Evolutionary conservation across 2,329 filamentous ascomycete species (phyloP).

Genomic region (Epichloe coenophiala): DNA sequence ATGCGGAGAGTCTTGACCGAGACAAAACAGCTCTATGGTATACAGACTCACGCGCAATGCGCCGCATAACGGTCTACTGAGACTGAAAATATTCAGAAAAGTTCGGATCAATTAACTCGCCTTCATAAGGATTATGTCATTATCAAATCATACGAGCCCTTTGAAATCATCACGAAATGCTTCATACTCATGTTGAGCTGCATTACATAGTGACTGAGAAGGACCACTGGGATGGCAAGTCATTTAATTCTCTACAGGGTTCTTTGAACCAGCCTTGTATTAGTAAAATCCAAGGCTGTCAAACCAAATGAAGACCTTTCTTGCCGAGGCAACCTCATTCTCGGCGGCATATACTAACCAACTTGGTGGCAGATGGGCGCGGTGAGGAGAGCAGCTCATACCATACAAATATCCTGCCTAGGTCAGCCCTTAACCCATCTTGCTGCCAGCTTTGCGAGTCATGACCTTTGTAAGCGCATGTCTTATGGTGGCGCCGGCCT

Average conservation of each 20-base stretch:
- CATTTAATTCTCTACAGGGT: not conserved
- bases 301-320: not conserved
- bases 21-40: not conserved
- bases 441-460: constrained; percentile 43
- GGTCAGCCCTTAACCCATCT: constrained; percentile 8
- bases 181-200: not conserved
- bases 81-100: no score
- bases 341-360: not conserved
- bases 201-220: not conserved
- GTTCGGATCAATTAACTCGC: no score
- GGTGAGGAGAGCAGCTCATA: not conserved
- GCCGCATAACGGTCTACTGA: no score
- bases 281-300: not conserved
- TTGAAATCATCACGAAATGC: not conserved
- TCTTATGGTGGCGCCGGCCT: constrained; percentile 73
- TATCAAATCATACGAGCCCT: no score
- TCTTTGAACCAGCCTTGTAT: not conserved
- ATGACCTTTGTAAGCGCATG: constrained; percentile 93
- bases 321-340: not conserved
- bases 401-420: not conserved
- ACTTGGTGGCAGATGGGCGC: not conserved
- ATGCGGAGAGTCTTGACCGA: not conserved
- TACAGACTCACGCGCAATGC: not conserved
- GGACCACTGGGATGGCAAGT: not conserved
- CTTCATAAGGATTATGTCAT: no score